Conservation (phyloP, 768 basidiomycete genomes). For the Mycena maculata region DNA sequence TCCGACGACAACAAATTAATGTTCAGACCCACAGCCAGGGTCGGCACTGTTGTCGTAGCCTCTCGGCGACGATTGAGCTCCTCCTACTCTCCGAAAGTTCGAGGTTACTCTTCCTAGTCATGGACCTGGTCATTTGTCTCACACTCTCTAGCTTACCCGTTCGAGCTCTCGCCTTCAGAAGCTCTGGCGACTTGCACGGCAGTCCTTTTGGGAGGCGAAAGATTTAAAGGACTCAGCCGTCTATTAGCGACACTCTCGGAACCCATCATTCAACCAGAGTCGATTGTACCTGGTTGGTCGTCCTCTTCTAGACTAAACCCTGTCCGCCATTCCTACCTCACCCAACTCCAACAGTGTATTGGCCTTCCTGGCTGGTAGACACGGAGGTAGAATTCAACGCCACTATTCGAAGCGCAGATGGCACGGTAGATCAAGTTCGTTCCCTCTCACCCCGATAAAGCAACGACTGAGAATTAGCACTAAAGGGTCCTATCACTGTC, state of each 20-base stretch:
- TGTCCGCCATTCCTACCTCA: too few species aligned
- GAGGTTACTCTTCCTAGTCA: conserved; percentile 8
- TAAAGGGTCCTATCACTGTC: conserved; percentile 46
- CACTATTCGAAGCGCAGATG: conserved; percentile 35
- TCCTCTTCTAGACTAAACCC: too few species aligned
- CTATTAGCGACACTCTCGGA: background rate
- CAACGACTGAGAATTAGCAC: conserved; percentile 6
- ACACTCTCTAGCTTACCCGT: conserved; percentile 24
- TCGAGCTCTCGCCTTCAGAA: conserved; percentile 16
- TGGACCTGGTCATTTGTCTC: background rate
- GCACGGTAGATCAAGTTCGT: conserved; percentile 41
- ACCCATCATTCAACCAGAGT: background rate
- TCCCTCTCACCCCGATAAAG: background rate
- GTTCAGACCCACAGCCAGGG: too few species aligned
- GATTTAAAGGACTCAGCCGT: background rate
- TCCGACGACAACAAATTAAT: too few species aligned
- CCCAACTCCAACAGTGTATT: too few species aligned
- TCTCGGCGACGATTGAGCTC: too few species aligned
- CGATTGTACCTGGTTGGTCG: conserved; percentile 43
- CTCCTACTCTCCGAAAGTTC: conserved; percentile 28
- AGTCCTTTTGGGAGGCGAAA: background rate
- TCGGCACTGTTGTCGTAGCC: too few species aligned
- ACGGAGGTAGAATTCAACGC: conserved; percentile 60
- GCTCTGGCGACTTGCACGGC: background rate
- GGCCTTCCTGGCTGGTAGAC: conserved; percentile 73